Conservation (phyloP, 208 protist genomes). For the Acanthamoeba culbertsoni region DNA sequence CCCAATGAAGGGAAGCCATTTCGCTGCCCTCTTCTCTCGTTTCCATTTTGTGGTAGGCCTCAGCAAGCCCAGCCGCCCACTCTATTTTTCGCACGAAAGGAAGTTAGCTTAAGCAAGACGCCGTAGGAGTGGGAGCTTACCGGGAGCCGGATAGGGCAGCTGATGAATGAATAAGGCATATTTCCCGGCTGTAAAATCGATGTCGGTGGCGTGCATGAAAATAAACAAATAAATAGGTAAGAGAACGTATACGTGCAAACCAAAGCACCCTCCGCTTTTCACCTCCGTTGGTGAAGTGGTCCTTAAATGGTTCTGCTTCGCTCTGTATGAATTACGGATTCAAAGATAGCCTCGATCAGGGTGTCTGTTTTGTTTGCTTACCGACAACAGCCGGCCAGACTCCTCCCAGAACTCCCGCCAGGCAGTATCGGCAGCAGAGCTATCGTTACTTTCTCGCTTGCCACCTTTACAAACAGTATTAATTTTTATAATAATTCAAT, state of each 20-base stretch:
- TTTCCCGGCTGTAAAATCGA: not conserved
- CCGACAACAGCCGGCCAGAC: not conserved
- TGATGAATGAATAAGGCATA: not conserved
- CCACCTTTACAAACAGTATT: not conserved
- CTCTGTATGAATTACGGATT: not conserved
- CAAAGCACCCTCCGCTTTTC: not conserved
- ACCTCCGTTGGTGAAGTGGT: not conserved
- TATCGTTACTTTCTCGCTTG: not conserved
- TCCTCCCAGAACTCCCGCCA: slow-evolving; percentile 37
- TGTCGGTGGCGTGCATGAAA: not conserved
- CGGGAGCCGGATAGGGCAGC: not conserved
- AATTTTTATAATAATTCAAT: not conserved
- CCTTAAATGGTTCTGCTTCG: not conserved
- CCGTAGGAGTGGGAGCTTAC: not conserved
- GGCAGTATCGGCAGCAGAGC: not conserved
- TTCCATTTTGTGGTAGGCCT: not conserved
- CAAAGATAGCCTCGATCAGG: not conserved
- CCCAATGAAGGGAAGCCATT: slow-evolving; percentile 17
- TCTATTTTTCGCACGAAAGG: not conserved
- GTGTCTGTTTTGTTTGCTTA: not conserved
- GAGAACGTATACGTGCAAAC: not conserved
- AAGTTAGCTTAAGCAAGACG: not conserved
- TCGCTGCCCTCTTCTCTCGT: not conserved
- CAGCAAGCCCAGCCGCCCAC: not conserved
- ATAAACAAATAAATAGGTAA: not conserved